Conservation (phyloP, 2,329 filamentous ascomycete species). For the Neonectria hederae region DNA sequence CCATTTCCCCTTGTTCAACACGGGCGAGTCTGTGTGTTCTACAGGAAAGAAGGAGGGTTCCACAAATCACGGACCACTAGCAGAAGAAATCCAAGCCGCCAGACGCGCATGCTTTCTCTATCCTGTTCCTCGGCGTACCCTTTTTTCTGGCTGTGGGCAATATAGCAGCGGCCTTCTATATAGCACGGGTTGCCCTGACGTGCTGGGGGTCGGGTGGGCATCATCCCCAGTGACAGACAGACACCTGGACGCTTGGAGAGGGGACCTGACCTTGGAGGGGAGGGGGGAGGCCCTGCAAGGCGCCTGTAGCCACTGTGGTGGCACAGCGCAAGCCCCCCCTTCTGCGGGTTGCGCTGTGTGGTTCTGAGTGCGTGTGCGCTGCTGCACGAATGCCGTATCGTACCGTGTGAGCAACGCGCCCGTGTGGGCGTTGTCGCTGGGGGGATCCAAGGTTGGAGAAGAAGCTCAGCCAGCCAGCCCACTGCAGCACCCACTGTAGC, state of each 20-base stretch:
- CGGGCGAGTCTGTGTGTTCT: background rate
- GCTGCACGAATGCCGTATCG: background rate
- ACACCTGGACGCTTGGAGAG: background rate
- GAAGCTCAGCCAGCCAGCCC: background rate
- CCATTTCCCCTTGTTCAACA: background rate
- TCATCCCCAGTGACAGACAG: background rate
- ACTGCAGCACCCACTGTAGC: background rate
- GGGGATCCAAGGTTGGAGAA: background rate
- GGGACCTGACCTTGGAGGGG: background rate
- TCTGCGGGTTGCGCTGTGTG: background rate
- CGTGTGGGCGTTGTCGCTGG: background rate
- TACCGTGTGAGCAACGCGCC: background rate
- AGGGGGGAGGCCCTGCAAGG: background rate
- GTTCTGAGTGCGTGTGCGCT: background rate
- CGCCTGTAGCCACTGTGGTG: background rate
- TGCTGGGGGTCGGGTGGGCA: background rate
- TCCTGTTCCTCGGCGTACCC: background rate
- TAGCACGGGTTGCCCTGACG: background rate
- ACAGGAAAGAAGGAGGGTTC: background rate
- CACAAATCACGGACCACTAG: background rate
- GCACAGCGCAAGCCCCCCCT: background rate
- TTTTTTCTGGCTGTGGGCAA: background rate
- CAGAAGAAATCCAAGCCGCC: background rate
- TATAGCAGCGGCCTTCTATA: background rate
- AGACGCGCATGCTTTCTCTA: background rate